phyloP scores from a whole-genome alignment of 1,284 basidiomycete genomes.

The Pseudozyma sp. region DNA sequence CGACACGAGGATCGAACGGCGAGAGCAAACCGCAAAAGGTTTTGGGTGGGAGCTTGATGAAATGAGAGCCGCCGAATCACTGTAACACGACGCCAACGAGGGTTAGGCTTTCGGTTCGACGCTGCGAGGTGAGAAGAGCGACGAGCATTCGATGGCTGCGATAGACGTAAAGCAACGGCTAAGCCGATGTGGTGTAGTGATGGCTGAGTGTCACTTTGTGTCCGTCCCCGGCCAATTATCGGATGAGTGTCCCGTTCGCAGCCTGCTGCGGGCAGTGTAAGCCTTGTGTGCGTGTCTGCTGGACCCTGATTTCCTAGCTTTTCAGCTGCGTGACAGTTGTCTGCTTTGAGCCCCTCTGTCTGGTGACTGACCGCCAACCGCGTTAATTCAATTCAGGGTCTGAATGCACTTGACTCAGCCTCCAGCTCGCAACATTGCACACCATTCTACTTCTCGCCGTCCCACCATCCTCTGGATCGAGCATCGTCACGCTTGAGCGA shows the following conservation, averaged over 20 bases:
- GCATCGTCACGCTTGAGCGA: neutral
- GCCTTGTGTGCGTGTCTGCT: neutral
- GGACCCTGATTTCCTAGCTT: constrained; percentile 9
- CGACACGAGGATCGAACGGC: no score
- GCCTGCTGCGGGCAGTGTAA: neutral
- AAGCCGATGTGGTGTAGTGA: neutral
- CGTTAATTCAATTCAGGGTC: neutral
- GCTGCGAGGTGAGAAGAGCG: constrained; percentile 4
- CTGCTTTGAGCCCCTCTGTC: neutral
- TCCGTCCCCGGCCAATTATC: no score
- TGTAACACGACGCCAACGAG: neutral
- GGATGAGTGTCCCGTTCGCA: constrained; percentile 13
- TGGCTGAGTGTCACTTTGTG: neutral
- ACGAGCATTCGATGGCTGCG: neutral
- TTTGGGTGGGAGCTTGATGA: constrained; percentile 1
- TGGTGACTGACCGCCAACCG: neutral
- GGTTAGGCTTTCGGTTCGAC: neutral
- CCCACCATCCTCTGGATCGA: neutral
- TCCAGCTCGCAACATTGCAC: neutral
- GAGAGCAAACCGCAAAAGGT: neutral
- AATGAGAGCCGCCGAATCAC: constrained; percentile 3
- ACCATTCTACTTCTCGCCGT: neutral
- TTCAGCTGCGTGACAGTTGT: neutral
- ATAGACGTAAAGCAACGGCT: neutral
- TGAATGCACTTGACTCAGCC: neutral